These are phyloP conservation scores for Monosporozyma servazzii DNA, from an alignment of 805 yeast genomes.

Conservation along the genomic window DNA sequence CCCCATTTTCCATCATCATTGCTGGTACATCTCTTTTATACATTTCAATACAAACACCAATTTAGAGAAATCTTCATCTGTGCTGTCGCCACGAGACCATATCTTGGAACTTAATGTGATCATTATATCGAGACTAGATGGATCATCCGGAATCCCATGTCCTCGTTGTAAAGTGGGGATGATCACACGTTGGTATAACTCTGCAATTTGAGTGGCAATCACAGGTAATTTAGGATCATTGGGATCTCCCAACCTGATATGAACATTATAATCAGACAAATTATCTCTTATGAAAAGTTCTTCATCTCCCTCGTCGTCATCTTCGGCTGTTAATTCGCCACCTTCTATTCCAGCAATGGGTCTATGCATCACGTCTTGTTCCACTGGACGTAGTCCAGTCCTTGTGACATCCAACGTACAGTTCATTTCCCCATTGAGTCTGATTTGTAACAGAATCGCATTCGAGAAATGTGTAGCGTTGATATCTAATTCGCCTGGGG, in stretches of 20 bases:
- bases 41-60: slow-evolving; percentile 36
- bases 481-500: slow-evolving; percentile 3
- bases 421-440: slow-evolving; percentile 33
- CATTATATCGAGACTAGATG: slow-evolving; percentile 20
- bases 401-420: slow-evolving; percentile 37
- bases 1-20: not conserved
- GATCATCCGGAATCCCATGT: slow-evolving; percentile 4
- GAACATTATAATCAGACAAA: slow-evolving; percentile 36
- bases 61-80: slow-evolving; percentile 34
- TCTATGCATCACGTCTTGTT: slow-evolving; percentile 5
- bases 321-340: not conserved
- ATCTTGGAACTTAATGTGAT: slow-evolving; percentile 40
- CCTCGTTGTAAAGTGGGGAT: slow-evolving; percentile 12
- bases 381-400: slow-evolving; percentile 17
- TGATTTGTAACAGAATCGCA: slow-evolving; percentile 20
- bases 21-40: slow-evolving; percentile 22
- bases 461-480: slow-evolving; percentile 21
- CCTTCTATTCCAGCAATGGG: slow-evolving; percentile 14
- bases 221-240: slow-evolving; percentile 40
- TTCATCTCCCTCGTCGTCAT: slow-evolving; percentile 10
- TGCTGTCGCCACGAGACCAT: slow-evolving; percentile 32
- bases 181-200: slow-evolving; percentile 25
- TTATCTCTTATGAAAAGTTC: slow-evolving; percentile 20
- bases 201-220: slow-evolving; percentile 36
- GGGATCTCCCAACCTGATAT: slow-evolving; percentile 39